These are phyloP conservation scores for Nicotiana otophora DNA, from an alignment of 257 asterid genomes.

Conservation along the genomic window DNA sequence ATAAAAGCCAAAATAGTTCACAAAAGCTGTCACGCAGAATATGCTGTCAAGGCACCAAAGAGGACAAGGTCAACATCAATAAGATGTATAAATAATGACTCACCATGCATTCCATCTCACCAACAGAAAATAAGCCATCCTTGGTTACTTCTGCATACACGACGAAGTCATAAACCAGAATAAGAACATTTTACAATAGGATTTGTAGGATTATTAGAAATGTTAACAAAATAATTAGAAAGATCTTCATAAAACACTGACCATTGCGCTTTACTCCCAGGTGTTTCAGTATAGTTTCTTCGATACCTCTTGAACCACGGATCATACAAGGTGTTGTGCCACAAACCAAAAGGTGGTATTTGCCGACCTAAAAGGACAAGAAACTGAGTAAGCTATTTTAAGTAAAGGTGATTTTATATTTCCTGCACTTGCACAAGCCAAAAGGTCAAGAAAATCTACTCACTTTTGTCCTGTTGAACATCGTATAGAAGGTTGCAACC, in stretches of 20 bases:
- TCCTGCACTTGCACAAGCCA: conserved; percentile 3
- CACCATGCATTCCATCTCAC: conserved; percentile 99
- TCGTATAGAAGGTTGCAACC: conserved; percentile 97
- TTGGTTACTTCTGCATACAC: conserved; percentile 81
- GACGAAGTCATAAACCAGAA: not conserved
- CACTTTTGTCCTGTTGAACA: conserved; percentile 95
- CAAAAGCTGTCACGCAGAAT: not conserved
- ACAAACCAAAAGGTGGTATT: conserved; percentile 95
- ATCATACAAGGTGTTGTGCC: conserved; percentile 99
- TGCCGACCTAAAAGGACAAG: conserved; percentile 64
- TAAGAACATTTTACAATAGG: conserved; percentile 1
- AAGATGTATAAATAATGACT: conserved; percentile 16
- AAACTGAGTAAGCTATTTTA: conserved; percentile 12
- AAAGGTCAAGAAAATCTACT: conserved; percentile 12
- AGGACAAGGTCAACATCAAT: not conserved
- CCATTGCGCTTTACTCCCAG: conserved; percentile 97
- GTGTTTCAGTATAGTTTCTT: conserved; percentile 78
- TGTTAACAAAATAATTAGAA: not conserved
- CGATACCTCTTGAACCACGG: conserved; percentile 94
- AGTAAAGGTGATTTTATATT: not conserved
- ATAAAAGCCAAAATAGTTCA: not conserved
- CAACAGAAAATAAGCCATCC: conserved; percentile 98
- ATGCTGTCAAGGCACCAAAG: conserved; percentile 6
- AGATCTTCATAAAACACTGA: conserved; percentile 23
- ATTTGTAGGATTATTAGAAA: not conserved